These are phyloP conservation scores for Grigorovia jiainica DNA, from an alignment of 805 yeast species.

Conservation along the genomic window DNA sequence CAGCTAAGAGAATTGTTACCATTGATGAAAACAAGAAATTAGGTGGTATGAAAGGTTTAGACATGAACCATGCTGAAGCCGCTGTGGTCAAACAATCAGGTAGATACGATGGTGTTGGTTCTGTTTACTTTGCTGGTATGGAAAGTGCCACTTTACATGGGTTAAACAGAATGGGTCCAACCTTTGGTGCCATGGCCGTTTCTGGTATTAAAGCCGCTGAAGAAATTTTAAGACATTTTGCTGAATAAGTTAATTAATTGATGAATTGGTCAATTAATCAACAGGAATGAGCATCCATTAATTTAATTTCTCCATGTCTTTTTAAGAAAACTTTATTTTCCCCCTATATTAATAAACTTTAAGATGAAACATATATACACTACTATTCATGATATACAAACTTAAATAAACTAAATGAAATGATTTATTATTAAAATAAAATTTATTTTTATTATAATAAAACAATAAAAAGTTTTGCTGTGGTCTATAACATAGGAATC, in stretches of 20 bases:
- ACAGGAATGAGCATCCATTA: neutral
- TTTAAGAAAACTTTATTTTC: too few relatives aligned
- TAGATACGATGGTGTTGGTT: slow-evolving; percentile 22
- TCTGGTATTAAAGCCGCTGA: slow-evolving; percentile 77
- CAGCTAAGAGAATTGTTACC: slow-evolving; percentile 57
- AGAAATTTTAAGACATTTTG: slow-evolving; percentile 27
- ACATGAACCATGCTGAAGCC: slow-evolving; percentile 72
- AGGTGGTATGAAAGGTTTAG: slow-evolving; percentile 69
- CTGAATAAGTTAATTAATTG: slow-evolving; percentile 7
- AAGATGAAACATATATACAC: too few relatives aligned
- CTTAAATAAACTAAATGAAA: too few relatives aligned
- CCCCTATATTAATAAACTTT: too few relatives aligned
- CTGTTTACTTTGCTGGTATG: slow-evolving; percentile 49
- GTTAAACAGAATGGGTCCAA: slow-evolving; percentile 76
- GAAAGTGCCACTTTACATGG: slow-evolving; percentile 72
- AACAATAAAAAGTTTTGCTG: too few relatives aligned
- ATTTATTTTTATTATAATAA: too few relatives aligned
- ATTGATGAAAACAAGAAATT: slow-evolving; percentile 39
- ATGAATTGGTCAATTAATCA: too few relatives aligned
- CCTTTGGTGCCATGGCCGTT: slow-evolving; percentile 73
- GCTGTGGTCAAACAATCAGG: slow-evolving; percentile 64
- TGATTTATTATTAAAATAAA: too few relatives aligned
- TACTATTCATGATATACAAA: too few relatives aligned
- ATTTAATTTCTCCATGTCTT: too few relatives aligned
- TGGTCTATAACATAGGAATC: too few relatives aligned